Base-by-base conservation (phyloP, 352 stramenopile genomes). In the Phytophthora tubulina region DNA sequence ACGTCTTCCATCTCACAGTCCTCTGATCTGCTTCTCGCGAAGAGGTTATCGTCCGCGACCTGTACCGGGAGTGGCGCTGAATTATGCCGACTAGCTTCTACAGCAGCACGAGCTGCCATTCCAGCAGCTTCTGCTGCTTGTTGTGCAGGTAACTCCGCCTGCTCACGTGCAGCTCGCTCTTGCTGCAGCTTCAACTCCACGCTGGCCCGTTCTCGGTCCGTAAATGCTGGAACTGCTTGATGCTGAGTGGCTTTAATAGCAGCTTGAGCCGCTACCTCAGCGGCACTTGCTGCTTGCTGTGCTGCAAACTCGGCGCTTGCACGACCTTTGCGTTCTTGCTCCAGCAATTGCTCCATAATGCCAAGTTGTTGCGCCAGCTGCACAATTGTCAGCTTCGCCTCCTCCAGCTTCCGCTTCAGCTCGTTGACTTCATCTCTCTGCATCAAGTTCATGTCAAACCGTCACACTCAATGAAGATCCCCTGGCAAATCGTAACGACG, bases 371-470 rank as follows among this genome's bases (percentile, higher is more conserved):
- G 10, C 13, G 17, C 49, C 35, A 60, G 14, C 39, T 61, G 38
- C 41, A 17, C 21, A 41, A 67, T 58, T 15, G 14, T 50, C 13
- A 31, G 7, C 21, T 42, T 57, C 35, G 33, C 35, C 41, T 66
- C 46, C 35, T 56, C 21, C 17, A 65, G 32, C 42, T 54, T 32
- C 11, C 10, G 42, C 58, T 56, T 55, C 21, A 67, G 10, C 15
- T 50, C 35, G 6, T 21, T 17, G 11, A 15, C 35, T 67, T 45
- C 48, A 67, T 67, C 30, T n/a, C 9, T 41, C 35, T 62, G 61
- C 50, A 51, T 61, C 6, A 58, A 15, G 33, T 32, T 8, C 15
- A 41, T 49, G 21, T 21, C 30, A 13, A 33, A 51, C 1, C 41
- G 6, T 49, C 33, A 10, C 51, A 57, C 45, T 6, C 7, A 33